Evolutionary conservation across 1,284 basidiomycete genomes (phyloP).

Genomic region (Veloporphyrellus conicus): DNA sequence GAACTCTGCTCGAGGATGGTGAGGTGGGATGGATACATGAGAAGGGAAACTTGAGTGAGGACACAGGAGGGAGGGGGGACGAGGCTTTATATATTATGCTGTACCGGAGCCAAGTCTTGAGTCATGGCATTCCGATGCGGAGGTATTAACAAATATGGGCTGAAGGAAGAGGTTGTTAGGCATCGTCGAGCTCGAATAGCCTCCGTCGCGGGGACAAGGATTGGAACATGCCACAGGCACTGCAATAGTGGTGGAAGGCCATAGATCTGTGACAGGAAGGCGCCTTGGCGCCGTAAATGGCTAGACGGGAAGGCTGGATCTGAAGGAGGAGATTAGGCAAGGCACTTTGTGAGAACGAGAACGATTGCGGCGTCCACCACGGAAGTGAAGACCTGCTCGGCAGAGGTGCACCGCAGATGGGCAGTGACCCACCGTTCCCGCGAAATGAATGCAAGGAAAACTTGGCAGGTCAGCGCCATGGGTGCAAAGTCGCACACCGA

Average conservation of each 20-base stretch:
- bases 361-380: constrained; percentile 22
- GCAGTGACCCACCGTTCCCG: constrained; percentile 22
- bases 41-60: constrained; percentile 8
- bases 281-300: constrained; percentile 24
- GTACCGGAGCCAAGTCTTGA: constrained; percentile 15
- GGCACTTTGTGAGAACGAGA: constrained; percentile 16
- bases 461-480: constrained; percentile 20
- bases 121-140: constrained; percentile 28
- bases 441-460: constrained; percentile 21
- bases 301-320: constrained; percentile 17
- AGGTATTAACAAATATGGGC: constrained; percentile 26
- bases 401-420: constrained; percentile 22
- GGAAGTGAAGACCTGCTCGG: constrained; percentile 19
- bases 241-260: constrained; percentile 24
- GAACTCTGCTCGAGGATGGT: constrained; percentile 49
- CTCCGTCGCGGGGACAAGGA: constrained; percentile 33
- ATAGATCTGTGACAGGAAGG: constrained; percentile 30
- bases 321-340: constrained; percentile 23
- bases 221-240: constrained; percentile 38
- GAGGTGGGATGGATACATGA: constrained; percentile 45
- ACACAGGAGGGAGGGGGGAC: constrained; percentile 2
- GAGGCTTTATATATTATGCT: constrained; percentile 33
- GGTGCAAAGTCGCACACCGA: constrained; percentile 15
- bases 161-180: constrained; percentile 29
- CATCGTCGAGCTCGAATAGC: constrained; percentile 29